These are phyloP conservation scores for Talaromyces sp. DNA, from an alignment of 2,329 filamentous ascomycete genomes.

Conservation along the genomic window DNA sequence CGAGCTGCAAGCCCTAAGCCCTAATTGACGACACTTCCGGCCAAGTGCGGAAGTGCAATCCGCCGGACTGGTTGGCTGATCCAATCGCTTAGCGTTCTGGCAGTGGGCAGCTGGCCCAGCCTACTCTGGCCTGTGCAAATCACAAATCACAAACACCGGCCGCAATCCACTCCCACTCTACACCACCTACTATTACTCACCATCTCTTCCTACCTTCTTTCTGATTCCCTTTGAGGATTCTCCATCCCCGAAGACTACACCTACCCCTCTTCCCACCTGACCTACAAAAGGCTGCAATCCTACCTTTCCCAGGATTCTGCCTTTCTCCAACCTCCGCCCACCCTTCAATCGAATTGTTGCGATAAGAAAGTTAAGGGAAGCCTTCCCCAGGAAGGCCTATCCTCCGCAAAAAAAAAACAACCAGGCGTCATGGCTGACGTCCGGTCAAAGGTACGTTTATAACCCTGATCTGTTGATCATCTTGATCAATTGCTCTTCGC, in stretches of 20 bases:
- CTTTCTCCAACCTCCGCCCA: constrained; percentile 28
- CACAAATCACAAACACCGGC: constrained; percentile 21
- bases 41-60: constrained; percentile 17
- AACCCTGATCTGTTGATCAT: neutral
- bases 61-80: constrained; percentile 16
- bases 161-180: constrained; percentile 9
- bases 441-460: constrained; percentile 49
- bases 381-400: constrained; percentile 51
- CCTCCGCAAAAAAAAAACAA: constrained; percentile 35
- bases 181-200: neutral
- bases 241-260: constrained; percentile 9
- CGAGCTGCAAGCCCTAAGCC: constrained; percentile 16
- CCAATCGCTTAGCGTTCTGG: constrained; percentile 18
- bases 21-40: constrained; percentile 14
- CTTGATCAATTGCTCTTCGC: constrained; percentile 10
- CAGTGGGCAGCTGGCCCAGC: constrained; percentile 1
- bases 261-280: constrained; percentile 18
- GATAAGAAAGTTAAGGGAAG: constrained; percentile 40
- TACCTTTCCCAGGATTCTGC: constrained; percentile 33
- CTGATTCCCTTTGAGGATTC: constrained; percentile 13
- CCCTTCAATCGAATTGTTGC: constrained; percentile 40
- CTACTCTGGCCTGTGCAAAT: constrained; percentile 16
- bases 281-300: constrained; percentile 34
- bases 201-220: constrained; percentile 17
- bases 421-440: constrained; percentile 53